Evolutionary conservation across 2,329 filamentous ascomycete species (phyloP).

Genomic region (Chrysoporthe cubensis): DNA sequence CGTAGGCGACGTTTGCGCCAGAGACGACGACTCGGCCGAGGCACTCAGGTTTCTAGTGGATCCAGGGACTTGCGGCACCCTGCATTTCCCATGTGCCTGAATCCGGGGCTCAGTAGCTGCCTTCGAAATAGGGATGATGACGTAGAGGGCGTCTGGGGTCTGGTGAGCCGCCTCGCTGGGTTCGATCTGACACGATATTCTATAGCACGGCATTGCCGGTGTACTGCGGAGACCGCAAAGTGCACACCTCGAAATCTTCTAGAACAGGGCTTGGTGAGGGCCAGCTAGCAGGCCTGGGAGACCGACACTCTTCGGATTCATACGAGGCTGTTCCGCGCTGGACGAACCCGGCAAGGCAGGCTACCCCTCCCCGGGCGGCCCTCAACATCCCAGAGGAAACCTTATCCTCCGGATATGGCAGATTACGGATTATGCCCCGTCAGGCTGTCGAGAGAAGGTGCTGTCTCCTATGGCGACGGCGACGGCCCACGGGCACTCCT

Average conservation of each 20-base stretch:
- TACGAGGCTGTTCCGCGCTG: background rate
- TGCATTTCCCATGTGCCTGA: constrained; percentile 16
- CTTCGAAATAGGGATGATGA: constrained; percentile 2
- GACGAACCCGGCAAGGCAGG: background rate
- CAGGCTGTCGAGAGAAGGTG: no score
- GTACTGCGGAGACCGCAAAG: background rate
- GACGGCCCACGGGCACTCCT: background rate
- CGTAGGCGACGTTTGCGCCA: background rate
- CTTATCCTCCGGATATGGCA: no score
- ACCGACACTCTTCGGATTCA: constrained; percentile 4
- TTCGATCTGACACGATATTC: background rate
- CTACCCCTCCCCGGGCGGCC: background rate
- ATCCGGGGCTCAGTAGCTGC: constrained; percentile 11
- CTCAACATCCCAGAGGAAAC: background rate
- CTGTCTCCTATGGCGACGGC: no score
- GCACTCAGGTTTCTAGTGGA: constrained; percentile 1
- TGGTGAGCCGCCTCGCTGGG: constrained; percentile 3
- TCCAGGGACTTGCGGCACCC: constrained; percentile 10
- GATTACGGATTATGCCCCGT: no score
- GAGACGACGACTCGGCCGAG: constrained; percentile 5
- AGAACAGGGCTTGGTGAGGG: background rate
- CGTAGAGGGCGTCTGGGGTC: constrained; percentile 13
- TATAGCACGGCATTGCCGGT: constrained; percentile 2
- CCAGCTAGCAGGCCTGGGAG: background rate
- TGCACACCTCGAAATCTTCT: background rate